Base-by-base conservation (phyloP, 176 grass and related monocot species). In the Metroxylon sagu region DNA sequence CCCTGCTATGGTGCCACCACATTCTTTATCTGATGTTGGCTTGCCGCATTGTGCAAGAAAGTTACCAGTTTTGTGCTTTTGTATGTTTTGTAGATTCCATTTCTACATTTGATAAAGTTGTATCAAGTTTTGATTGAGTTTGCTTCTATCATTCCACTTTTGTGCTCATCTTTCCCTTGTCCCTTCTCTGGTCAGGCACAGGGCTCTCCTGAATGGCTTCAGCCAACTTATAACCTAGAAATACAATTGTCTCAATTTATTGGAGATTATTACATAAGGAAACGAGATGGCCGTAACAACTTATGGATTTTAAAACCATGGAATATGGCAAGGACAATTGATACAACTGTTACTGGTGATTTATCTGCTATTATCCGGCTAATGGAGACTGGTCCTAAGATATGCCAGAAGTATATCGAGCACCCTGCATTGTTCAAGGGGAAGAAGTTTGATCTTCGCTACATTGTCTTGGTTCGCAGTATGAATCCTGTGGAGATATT, bases 301-400 rank as follows among this genome's bases (percentile, higher is more conserved):
- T 89, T 96, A 68, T 96, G 92, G 92, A 96, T 96, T 53, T 64
- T 90, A 69, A 96, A 96, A 64, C 92, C 92, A 55, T 90, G 92
- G 92, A 96, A 96, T 77, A 90, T 96, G 92, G 92, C 92, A 29
- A 79, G 86, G 57, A 96, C 92, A 78, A 90, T 96, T 14, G 92
- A 96, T 52, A 96, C 92, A 14, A 96, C 83, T 1, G 87, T 90
- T 54, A 90, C 80, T 25, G 80, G 77, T 62, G 83, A 90, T 76
- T 68, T 96, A 60, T 80, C 86, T 71, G 86, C 86, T 72, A 90
- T 90, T 56, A 88, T 96, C 76, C 76, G 92, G 62, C 80, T 90
- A 69, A 90, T 88, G 81, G 92, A 96, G 76, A 96, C 92, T 71
- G 87, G 92, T 51, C 92, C 92, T 19, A 96, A 96, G 83, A 96